These are phyloP conservation scores for Rhizomucor pusillus DNA, from an alignment of 371 early-diverging fungal genomes.

Conservation along the genomic window DNA sequence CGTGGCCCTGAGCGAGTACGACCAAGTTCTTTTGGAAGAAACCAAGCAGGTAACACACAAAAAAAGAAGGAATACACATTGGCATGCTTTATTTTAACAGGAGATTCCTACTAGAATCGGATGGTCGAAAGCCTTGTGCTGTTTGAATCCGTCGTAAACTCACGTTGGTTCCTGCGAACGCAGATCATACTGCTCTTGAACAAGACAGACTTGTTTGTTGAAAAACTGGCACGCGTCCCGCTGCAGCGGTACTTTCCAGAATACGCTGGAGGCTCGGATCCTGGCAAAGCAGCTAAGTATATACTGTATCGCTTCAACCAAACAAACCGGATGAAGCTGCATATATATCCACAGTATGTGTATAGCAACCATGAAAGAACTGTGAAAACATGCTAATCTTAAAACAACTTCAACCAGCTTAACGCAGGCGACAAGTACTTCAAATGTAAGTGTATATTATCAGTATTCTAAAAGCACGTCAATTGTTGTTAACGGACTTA, in stretches of 20 bases:
- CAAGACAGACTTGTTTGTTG: slow-evolving; percentile 73
- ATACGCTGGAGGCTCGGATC: slow-evolving; percentile 62
- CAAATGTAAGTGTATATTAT: slow-evolving; percentile 58
- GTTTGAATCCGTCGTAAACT: slow-evolving; percentile 72
- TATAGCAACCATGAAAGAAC: background rate
- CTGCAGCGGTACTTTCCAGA: slow-evolving; percentile 69
- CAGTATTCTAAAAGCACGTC: background rate
- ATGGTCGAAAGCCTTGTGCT: slow-evolving; percentile 72
- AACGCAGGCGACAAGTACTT: slow-evolving; percentile 70
- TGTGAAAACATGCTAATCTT: background rate
- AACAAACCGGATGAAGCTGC: slow-evolving; percentile 63
- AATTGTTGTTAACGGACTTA: background rate
- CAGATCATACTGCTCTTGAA: slow-evolving; percentile 75
- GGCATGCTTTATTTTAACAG: background rate
- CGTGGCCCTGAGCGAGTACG: slow-evolving; percentile 70
- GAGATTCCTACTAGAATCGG: slow-evolving; percentile 45
- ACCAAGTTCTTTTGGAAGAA: slow-evolving; percentile 73
- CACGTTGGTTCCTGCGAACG: slow-evolving; percentile 64
- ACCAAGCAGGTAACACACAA: slow-evolving; percentile 39
- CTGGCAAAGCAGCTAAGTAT: slow-evolving; percentile 66
- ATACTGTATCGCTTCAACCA: slow-evolving; percentile 68
- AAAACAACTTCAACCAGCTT: slow-evolving; percentile 40
- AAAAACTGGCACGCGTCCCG: slow-evolving; percentile 59
- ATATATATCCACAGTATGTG: slow-evolving; percentile 70
- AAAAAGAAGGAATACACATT: background rate